Conservation (phyloP, 2,329 filamentous ascomycete species). For the Epichloe sylvatica region DNA sequence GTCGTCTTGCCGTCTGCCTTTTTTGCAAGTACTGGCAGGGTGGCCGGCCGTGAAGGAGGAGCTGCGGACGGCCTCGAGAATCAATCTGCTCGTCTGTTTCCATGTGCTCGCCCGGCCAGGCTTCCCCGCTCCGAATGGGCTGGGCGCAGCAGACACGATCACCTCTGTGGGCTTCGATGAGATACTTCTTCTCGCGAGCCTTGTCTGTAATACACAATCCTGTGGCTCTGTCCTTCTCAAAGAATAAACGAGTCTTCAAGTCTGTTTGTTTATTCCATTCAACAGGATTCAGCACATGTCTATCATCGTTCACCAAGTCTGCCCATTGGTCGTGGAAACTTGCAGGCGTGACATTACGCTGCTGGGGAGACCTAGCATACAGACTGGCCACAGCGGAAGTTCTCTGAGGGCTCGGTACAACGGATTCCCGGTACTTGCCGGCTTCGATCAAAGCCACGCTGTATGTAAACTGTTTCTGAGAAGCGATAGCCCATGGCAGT, state of each 20-base stretch:
- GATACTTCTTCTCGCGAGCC: no score
- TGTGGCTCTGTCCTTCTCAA: background rate
- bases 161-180: no score
- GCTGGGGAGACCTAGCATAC: background rate
- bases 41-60: conserved; percentile 12
- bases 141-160: no score
- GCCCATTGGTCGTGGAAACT: background rate
- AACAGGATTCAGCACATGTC: background rate
- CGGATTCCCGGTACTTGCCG: background rate
- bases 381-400: background rate
- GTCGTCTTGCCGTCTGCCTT: conserved; percentile 28
- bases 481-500: conserved; percentile 10
- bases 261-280: background rate
- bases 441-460: background rate
- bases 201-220: background rate
- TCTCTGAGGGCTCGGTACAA: background rate
- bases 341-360: background rate
- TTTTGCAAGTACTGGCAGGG: conserved; percentile 18
- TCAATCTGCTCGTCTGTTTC: no score
- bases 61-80: background rate
- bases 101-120: no score
- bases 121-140: no score
- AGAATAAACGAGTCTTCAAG: background rate
- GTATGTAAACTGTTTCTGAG: background rate
- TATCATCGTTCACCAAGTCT: background rate